Percentiles rank a stretch among this genome's conserved stretches.
Conservation (phyloP, 177 flowering plant species). For the Vitis hybrid region DNA sequence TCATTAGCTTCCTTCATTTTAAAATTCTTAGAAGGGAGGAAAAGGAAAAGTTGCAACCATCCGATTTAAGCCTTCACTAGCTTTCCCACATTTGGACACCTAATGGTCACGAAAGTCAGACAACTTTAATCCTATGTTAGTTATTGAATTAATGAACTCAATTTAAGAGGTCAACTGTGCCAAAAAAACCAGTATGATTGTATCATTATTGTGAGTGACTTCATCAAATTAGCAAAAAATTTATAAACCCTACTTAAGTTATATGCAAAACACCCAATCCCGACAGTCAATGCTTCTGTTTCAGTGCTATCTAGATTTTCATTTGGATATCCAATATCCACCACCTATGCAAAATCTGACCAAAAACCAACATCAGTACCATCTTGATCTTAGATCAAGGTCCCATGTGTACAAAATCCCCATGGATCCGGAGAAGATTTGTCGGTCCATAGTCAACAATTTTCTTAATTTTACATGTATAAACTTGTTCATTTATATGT, state of each 20-base stretch:
- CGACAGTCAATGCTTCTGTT: neutral
- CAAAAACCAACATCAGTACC: neutral
- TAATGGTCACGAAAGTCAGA: no score
- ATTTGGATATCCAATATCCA: neutral
- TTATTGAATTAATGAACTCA: no score
- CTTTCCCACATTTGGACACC: no score
- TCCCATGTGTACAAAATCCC: slow-evolving; percentile 22
- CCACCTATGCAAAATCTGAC: neutral
- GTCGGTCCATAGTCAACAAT: slow-evolving; percentile 4
- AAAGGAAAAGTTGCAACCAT: no score
- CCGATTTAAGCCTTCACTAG: no score
- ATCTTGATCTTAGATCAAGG: neutral
- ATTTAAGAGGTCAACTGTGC: no score
- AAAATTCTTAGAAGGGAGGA: no score
- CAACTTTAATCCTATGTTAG: no score
- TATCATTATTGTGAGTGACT: no score
- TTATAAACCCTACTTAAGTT: neutral
- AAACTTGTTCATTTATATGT: neutral
- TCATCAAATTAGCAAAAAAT: no score
- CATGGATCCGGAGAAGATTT: slow-evolving; percentile 18
- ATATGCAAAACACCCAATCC: neutral
- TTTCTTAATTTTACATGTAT: neutral
- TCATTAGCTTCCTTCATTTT: no score
- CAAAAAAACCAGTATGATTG: no score
- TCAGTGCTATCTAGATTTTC: neutral